A percentile compares a stretch with the other conserved stretches of the same genome.
phyloP scores from a whole-genome alignment of 441 rosid genomes.

The Gossypium laxum region DNA sequence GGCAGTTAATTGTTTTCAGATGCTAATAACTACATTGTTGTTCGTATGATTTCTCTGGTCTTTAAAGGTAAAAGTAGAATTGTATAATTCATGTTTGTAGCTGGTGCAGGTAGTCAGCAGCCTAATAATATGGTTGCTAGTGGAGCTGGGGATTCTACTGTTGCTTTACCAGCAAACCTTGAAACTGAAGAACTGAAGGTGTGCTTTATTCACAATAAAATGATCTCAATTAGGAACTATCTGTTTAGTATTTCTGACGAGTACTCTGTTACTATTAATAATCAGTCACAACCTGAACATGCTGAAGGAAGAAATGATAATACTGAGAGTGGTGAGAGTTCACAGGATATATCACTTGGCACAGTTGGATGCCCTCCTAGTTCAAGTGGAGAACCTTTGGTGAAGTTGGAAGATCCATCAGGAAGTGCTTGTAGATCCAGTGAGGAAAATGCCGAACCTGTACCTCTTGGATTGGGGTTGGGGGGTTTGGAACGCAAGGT shows the following conservation, averaged over 20 bases:
- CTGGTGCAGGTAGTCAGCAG: conserved; percentile 19
- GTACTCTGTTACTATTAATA: conserved; percentile 12
- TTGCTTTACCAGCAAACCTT: conserved; percentile 17
- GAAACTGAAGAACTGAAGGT: conserved; percentile 41
- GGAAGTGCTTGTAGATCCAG: conserved; percentile 30
- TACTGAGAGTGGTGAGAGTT: conserved; percentile 17
- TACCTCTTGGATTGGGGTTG: conserved; percentile 81
- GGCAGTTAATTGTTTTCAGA: conserved; percentile 12
- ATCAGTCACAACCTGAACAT: conserved; percentile 22
- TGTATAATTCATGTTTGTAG: conserved; percentile 19
- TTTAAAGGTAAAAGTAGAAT: conserved; percentile 24
- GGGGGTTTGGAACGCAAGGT: conserved; percentile 86
- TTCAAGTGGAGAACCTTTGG: conserved; percentile 22
- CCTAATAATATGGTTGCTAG: conserved; percentile 11
- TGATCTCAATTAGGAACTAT: background rate
- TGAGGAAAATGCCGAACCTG: conserved; percentile 35
- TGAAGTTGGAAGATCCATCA: conserved; percentile 29
- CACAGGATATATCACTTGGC: conserved; percentile 23
- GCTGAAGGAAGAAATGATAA: conserved; percentile 18
- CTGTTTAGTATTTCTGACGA: conserved; percentile 10
- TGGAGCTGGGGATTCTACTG: conserved; percentile 30
- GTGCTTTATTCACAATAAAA: conserved; percentile 14
- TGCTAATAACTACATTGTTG: conserved; percentile 3
- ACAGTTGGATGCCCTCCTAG: conserved; percentile 19
- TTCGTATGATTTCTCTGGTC: background rate